Evolutionary conservation across 1,284 basidiomycete species (phyloP), one percentile per base, ranked within the genome.

Genomic region (Pisolithus thermaeus): DNA sequence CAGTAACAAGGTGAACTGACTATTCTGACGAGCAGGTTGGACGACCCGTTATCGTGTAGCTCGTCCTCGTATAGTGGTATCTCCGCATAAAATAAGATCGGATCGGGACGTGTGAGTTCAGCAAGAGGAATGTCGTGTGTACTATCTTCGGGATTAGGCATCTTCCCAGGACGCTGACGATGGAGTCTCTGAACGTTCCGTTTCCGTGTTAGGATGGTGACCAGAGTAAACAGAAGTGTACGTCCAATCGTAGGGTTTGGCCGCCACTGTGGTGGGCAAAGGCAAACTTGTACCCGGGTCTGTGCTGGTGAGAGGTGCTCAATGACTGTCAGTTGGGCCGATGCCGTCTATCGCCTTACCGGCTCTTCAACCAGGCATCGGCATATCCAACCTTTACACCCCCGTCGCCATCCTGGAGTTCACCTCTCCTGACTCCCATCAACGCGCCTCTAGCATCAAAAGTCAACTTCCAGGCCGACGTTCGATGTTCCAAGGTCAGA

Each of bases 201-300:
- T 54, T 49, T 56, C 35, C 2, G 27, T 25, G 16, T 51, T 41
- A 0, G 59, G 56, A 11, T 64, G 55, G 53, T 87, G 81, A 0
- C 96, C 97, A 0, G 83, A 62, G 64, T 97, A 96, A 1, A 80
- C 84, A 3, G 91, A 91, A 0, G 94, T 97, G 67, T 97, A 99
- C 5, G 97, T 99, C 97, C 97, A 99, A 66, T 99, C 97, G 69
- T 92, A 98, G 2, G 87, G 87, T 60, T 94, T 94, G 3, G 90
- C 86, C 0, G 80, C 72, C 37, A 86, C 81, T 4, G 87, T 88
- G 59, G 77, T 67, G 2, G 90, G 87, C 69, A 93, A 80, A 0
- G 87, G 83, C 3, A 83, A 69, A 44, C 73, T 71, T 7, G 87
- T 79, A 37, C 76, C 73, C 16, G 87, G 78, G 52, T 79, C 80